Evolutionary conservation across 2,329 filamentous ascomycete genomes (phyloP), one percentile per base, ranked within the genome.

Genomic region (Diplodia corticola): DNA sequence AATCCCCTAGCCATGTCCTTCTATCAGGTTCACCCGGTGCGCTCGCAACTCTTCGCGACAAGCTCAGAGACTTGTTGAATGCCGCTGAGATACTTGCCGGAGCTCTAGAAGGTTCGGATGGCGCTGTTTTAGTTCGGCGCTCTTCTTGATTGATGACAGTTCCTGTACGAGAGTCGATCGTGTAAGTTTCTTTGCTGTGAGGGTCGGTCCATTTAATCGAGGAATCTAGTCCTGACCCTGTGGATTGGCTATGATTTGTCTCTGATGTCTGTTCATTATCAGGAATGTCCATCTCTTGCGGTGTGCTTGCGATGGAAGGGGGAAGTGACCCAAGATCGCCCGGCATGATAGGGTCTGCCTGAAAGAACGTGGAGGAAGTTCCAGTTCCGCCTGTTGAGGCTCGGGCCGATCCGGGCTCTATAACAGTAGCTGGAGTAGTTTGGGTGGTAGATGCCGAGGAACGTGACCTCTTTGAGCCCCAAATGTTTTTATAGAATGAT

Each of bases 121-220:
- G 68, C 17, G 33, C 60, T 22, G 48, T 40, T 24, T 28, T 48
- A 2, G 48, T 54, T 17, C 26, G 53, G 3, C 22, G 46, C 17
- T 20, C 53, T 4, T 40, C 30, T 50, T 53, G 46, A 46, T 37
- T 50, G 3, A 77, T 68, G 0, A 79, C 74, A 20, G 78, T 76
- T 1, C 87, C 88, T 10, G 86, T 89, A 22, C 84, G 81, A 5
- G 80, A 71, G 69, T 89, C 85, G n/a, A 90, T 74, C 1, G 79
- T 65, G 53, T 81, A 82, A 1, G 70, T 79, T 67, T 83, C 77
- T 69, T 83, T 84, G 0, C 86, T 90, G 9, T 77, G 71, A 0
- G 89, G 88, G 70, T 92, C 86, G 1, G 79, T 80, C 90, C 90
- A 92, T 17, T 77, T 67, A 0, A 86, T 73, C 0, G 77, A 74